phyloP scores from a whole-genome alignment of 805 yeast species.

The Ogataea dorogensis region DNA sequence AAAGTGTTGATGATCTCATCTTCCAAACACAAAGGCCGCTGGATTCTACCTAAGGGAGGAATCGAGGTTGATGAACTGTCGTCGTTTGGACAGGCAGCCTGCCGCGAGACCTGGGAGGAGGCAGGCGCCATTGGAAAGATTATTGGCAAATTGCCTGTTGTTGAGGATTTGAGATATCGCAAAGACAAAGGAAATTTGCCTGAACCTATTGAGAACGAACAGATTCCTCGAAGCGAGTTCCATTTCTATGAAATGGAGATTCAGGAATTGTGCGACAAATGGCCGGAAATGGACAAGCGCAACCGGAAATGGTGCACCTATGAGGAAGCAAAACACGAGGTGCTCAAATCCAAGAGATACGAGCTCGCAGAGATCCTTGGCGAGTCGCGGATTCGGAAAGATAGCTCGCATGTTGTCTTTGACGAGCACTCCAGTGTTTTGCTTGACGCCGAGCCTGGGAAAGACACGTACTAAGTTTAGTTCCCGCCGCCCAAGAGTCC shows the following conservation, averaged over 20 bases:
- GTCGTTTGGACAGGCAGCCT: constrained; percentile 51
- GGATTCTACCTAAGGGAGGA: constrained; percentile 97
- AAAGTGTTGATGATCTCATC: constrained; percentile 80
- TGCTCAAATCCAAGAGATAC: constrained; percentile 56
- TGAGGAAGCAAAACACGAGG: constrained; percentile 61
- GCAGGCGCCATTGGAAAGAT: constrained; percentile 82
- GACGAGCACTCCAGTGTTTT: constrained; percentile 29
- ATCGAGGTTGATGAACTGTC: constrained; percentile 77
- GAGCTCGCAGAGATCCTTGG: constrained; percentile 67
- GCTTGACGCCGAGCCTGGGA: constrained; percentile 29
- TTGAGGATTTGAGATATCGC: constrained; percentile 49
- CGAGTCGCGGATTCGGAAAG: constrained; percentile 48
- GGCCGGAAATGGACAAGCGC: constrained; percentile 75
- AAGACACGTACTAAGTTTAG: constrained; percentile 28
- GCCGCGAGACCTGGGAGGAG: constrained; percentile 97
- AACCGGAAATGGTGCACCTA: constrained; percentile 74
- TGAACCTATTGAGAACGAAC: constrained; percentile 25
- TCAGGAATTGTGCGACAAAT: constrained; percentile 50
- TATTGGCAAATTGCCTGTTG: constrained; percentile 54
- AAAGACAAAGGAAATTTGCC: constrained; percentile 22
- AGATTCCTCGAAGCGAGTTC: constrained; percentile 74
- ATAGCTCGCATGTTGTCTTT: constrained; percentile 24
- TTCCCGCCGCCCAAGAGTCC: constrained; percentile 51
- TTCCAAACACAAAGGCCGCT: constrained; percentile 59
- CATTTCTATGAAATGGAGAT: constrained; percentile 81